Evolutionary conservation across 2,329 filamentous ascomycete genomes (phyloP).

Genomic region (Amylocarpus encephaloides): DNA sequence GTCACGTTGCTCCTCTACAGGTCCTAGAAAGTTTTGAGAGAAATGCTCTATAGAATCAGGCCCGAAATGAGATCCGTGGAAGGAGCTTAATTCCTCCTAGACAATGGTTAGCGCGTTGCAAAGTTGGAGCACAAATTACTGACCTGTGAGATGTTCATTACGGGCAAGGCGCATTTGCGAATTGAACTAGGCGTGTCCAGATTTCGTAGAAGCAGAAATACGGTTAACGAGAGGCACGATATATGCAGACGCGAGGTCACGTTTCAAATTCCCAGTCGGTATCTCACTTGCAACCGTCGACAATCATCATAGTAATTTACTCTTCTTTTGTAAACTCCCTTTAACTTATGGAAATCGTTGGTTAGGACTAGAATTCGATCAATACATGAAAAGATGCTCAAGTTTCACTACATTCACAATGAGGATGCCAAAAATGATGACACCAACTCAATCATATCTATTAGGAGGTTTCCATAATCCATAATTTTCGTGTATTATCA

Average conservation of each 20-base stretch:
- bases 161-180: slow-evolving; percentile 14
- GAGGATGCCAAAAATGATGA: no score
- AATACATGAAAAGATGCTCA: no score
- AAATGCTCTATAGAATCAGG: slow-evolving; percentile 47
- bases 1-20: slow-evolving; percentile 42
- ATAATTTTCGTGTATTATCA: no score
- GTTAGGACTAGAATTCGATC: no score
- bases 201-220: not conserved
- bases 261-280: not conserved
- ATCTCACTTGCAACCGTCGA: not conserved
- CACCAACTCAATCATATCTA: no score
- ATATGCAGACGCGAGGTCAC: not conserved
- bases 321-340: no score
- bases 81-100: slow-evolving; percentile 26
- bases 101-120: slow-evolving; percentile 6
- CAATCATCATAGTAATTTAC: not conserved
- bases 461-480: no score
- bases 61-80: slow-evolving; percentile 28
- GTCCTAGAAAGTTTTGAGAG: slow-evolving; percentile 38
- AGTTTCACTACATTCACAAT: no score
- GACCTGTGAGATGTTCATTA: slow-evolving; percentile 37
- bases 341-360: no score
- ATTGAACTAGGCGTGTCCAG: not conserved
- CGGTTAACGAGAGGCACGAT: not conserved
- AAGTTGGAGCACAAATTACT: slow-evolving; percentile 8